Conservation (phyloP, 106 monocot genomes). For the Dendrobium huoshanense region DNA sequence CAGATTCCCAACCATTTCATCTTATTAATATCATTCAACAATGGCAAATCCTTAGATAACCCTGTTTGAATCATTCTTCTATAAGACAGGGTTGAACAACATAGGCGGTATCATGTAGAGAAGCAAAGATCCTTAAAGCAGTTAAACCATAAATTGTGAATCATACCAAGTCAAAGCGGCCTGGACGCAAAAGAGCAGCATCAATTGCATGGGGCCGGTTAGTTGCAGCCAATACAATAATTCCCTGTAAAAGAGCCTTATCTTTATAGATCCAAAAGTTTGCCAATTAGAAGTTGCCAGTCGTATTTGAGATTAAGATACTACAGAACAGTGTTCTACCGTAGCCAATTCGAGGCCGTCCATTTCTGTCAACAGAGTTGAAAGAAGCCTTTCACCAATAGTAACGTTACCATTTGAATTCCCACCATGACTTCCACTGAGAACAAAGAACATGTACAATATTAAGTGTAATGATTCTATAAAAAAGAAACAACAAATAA, state of each 20-base stretch:
- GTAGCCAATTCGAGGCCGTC: slow-evolving; percentile 80
- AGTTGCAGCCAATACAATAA: slow-evolving; percentile 93
- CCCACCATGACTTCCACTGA: slow-evolving; percentile 42
- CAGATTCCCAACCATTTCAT: not conserved
- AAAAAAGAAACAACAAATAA: not conserved
- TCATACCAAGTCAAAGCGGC: slow-evolving; percentile 92
- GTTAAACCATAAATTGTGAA: not conserved
- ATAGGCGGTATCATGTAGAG: not conserved
- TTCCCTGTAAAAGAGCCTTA: slow-evolving; percentile 50
- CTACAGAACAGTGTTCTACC: slow-evolving; percentile 22
- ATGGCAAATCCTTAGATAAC: not conserved
- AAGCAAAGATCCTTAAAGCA: not conserved
- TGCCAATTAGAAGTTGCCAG: not conserved
- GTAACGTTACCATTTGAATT: slow-evolving; percentile 55
- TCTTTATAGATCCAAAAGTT: not conserved
- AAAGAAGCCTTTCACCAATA: slow-evolving; percentile 89
- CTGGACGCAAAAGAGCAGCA: slow-evolving; percentile 89
- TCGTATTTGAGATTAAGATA: not conserved
- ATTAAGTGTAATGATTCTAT: not conserved
- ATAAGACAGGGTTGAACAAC: not conserved
- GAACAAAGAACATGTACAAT: slow-evolving; percentile 2
- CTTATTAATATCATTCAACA: not conserved
- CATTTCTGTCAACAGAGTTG: slow-evolving; percentile 92
- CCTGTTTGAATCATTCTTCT: not conserved
- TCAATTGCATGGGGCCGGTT: slow-evolving; percentile 89